phyloP scores from a whole-genome alignment of 257 asterid genomes.

The Solanum ossicruentum region DNA sequence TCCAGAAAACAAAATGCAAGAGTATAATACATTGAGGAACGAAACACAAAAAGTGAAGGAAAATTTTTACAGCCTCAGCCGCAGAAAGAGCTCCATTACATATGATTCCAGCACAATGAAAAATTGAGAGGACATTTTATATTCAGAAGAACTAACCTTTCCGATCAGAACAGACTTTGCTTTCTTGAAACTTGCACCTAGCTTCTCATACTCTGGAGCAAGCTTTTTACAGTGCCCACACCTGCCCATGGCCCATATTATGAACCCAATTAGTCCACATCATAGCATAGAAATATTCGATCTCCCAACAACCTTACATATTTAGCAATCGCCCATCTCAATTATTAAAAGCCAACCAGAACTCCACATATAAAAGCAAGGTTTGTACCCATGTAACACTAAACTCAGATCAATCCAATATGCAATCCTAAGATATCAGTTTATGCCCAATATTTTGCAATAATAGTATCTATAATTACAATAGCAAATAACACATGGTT shows the following conservation, averaged over 20 bases:
- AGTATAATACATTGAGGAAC: not conserved
- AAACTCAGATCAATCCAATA: not conserved
- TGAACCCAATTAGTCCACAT: not conserved
- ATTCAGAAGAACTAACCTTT: slow-evolving; percentile 41
- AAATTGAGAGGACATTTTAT: not conserved
- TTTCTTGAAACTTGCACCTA: slow-evolving; percentile 86
- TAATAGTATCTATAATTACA: not conserved
- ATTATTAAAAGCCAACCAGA: not conserved
- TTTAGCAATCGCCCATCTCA: not conserved
- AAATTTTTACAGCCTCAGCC: not conserved
- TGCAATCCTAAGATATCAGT: not conserved
- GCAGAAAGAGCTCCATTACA: not conserved
- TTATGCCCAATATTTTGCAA: not conserved
- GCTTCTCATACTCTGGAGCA: slow-evolving; percentile 89
- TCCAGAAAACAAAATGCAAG: not conserved
- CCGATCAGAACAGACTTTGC: slow-evolving; percentile 80
- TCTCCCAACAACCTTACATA: not conserved
- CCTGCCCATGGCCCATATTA: slow-evolving; percentile 38
- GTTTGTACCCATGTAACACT: not conserved
- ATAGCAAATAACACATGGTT: not conserved
- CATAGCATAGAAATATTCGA: not conserved
- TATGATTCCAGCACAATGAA: not conserved
- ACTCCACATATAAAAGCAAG: not conserved
- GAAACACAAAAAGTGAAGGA: not conserved
- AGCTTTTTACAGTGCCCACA: slow-evolving; percentile 98